Percentiles rank a stretch among this genome's conserved stretches.
Evolutionary conservation across 306 rosid genomes (phyloP).

Genomic region (Morella rubra): DNA sequence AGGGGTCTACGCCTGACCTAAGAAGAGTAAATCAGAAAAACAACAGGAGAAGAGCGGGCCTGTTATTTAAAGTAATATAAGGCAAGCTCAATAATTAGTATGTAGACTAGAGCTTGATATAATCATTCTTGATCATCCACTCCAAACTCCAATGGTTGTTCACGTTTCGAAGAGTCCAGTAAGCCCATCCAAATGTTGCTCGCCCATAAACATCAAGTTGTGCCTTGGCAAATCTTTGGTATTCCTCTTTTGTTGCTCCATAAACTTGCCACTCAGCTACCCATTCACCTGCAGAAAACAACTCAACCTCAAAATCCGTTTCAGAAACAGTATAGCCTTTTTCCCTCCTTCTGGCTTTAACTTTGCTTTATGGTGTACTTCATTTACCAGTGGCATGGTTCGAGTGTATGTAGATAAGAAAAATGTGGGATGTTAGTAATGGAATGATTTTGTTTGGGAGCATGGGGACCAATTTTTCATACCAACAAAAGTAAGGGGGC

Average conservation of each 20-base stretch:
- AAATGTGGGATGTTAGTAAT: neutral
- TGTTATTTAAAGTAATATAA: neutral
- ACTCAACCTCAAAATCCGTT: neutral
- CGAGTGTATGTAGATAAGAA: neutral
- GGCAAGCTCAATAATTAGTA: too few species aligned
- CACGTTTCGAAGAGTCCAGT: conserved; percentile 65
- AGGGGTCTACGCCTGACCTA: too few species aligned
- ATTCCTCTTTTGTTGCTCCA: conserved; percentile 53
- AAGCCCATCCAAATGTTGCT: conserved; percentile 85
- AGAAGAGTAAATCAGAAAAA: too few species aligned
- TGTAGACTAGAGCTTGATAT: conserved; percentile 42
- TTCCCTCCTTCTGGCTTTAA: neutral
- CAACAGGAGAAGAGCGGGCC: too few species aligned
- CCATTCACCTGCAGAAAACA: conserved; percentile 60
- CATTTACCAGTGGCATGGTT: neutral
- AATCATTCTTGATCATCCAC: conserved; percentile 76
- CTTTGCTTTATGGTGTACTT: neutral
- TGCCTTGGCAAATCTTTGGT: conserved; percentile 53
- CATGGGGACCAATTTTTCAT: neutral
- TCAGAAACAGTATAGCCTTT: neutral
- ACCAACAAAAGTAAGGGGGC: conserved; percentile 80
- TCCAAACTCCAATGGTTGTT: conserved; percentile 63
- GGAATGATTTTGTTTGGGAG: neutral
- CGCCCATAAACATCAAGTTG: conserved; percentile 55
- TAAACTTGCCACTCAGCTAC: conserved; percentile 64